phyloP scores from a whole-genome alignment of 495 filamentous ascomycete species.

The Aspergillus sclerotioniger region DNA sequence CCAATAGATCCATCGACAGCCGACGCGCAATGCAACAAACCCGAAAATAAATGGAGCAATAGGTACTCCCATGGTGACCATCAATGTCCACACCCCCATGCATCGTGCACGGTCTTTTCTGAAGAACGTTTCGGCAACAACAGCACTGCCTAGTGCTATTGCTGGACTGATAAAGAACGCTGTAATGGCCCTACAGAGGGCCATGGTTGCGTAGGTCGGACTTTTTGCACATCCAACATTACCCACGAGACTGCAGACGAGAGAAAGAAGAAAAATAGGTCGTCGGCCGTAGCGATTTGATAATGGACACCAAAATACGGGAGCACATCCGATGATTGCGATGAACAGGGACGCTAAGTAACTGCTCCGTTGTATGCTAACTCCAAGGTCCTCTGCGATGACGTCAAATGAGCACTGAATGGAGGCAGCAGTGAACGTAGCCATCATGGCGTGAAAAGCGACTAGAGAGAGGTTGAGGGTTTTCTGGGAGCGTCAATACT shows the following conservation, averaged over 20 bases:
- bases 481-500: slow-evolving; percentile 42
- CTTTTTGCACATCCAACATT: slow-evolving; percentile 48
- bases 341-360: slow-evolving; percentile 55
- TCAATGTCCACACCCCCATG: slow-evolving; percentile 55
- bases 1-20: slow-evolving; percentile 46
- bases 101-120: slow-evolving; percentile 47
- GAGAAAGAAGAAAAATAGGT: slow-evolving; percentile 50
- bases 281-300: slow-evolving; percentile 56
- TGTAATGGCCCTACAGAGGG: slow-evolving; percentile 39
- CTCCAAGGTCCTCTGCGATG: slow-evolving; percentile 41
- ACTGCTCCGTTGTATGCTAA: slow-evolving; percentile 40
- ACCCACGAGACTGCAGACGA: slow-evolving; percentile 41
- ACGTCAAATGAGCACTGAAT: slow-evolving; percentile 47
- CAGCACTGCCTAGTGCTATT: slow-evolving; percentile 23
- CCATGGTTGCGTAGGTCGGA: slow-evolving; percentile 37
- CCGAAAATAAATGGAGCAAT: slow-evolving; percentile 48
- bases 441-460: slow-evolving; percentile 55
- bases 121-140: slow-evolving; percentile 14
- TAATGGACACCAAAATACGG: slow-evolving; percentile 56
- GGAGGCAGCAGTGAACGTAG: slow-evolving; percentile 56
- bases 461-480: slow-evolving; percentile 50
- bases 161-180: slow-evolving; percentile 50
- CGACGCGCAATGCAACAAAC: slow-evolving; percentile 41
- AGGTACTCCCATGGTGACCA: slow-evolving; percentile 50
- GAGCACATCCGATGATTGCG: slow-evolving; percentile 46